Base-by-base conservation (phyloP, 352 stramenopile species). In the Phytopythium sindhum region DNA sequence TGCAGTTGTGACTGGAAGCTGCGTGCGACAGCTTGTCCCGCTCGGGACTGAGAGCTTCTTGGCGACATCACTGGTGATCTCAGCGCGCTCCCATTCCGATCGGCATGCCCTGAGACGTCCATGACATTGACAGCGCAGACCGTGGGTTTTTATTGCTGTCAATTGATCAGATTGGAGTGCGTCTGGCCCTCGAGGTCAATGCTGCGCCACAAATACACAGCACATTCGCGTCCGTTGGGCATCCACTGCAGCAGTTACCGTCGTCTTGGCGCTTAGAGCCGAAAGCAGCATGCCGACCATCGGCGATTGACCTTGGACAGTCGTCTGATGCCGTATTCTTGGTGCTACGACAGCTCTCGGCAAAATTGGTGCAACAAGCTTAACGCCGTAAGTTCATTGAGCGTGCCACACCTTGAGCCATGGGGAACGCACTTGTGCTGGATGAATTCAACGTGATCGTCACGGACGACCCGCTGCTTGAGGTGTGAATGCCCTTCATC, bases 401-500 rank as follows among this genome's bases (percentile, higher is more conserved):
- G n/a, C n/a, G n/a, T n/a, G n/a, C n/a, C n/a, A n/a, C n/a, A n/a
- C n/a, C 14, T 23, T 7, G 1, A 48, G 26, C 14, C 31, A 85
- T 85, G 77, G 74, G 77, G n/a, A 85, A 85, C 47, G 69, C 74
- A 15, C 44, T 85, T 5, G 67, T 58, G 45, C 61, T 80, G 48
- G 66, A 79, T 21, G 60, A 63, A 35, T 52, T 39, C 12, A 61
- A 71, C 21, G 68, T 67, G 33, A 77, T 85, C 57, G 66, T 85
- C 58, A 81, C 72, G 26, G 77, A 83, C 37, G 72, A 82, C 15
- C 68, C 74, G 1, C 51, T 85, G 8, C 55, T 83, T 24, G 62
- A 77, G 24, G 77, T 85, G 45, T 31, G 66, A 41, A 2, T 44
- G 6, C 8, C 26, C 14, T 54, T n/a, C 12, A 35, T 0, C 14